phyloP scores from a whole-genome alignment of 495 filamentous ascomycete species.

The Penicillium odoratum region DNA sequence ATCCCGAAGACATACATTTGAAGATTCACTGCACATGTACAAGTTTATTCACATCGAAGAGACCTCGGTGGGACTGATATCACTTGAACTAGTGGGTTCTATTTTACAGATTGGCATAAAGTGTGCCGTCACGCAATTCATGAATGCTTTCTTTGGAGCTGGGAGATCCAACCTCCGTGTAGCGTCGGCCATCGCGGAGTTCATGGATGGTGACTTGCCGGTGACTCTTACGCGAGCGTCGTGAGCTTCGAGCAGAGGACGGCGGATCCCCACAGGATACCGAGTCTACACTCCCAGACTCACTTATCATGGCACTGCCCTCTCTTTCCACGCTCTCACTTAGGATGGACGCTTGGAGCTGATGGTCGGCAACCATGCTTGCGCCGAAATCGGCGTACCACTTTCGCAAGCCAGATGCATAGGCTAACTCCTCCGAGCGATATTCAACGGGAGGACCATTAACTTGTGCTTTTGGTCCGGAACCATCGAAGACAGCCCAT shows the following conservation, averaged over 20 bases:
- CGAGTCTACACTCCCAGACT: conserved; percentile 36
- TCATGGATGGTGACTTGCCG: conserved; percentile 46
- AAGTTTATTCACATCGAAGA: background rate
- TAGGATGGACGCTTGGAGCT: conserved; percentile 40
- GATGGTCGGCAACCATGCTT: conserved; percentile 38
- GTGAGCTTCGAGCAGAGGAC: conserved; percentile 31
- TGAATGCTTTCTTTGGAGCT: conserved; percentile 41
- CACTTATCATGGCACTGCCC: conserved; percentile 36
- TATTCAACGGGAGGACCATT: conserved; percentile 67
- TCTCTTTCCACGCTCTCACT: conserved; percentile 34
- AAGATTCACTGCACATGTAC: background rate
- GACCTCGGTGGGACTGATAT: background rate
- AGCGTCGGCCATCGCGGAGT: conserved; percentile 44
- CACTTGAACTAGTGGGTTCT: background rate
- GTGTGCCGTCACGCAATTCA: conserved; percentile 47
- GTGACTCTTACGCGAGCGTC: conserved; percentile 33
- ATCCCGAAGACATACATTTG: background rate
- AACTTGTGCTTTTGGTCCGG: conserved; percentile 46
- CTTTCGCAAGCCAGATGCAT: conserved; percentile 53
- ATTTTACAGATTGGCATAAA: conserved; percentile 40
- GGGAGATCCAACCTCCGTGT: conserved; percentile 42
- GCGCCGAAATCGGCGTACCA: conserved; percentile 40
- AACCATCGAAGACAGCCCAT: conserved; percentile 63
- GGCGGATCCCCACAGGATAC: conserved; percentile 19
- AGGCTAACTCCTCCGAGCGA: conserved; percentile 56